Conservation (phyloP, 2,329 filamentous ascomycete genomes). For the Raffaelea albimanens region DNA sequence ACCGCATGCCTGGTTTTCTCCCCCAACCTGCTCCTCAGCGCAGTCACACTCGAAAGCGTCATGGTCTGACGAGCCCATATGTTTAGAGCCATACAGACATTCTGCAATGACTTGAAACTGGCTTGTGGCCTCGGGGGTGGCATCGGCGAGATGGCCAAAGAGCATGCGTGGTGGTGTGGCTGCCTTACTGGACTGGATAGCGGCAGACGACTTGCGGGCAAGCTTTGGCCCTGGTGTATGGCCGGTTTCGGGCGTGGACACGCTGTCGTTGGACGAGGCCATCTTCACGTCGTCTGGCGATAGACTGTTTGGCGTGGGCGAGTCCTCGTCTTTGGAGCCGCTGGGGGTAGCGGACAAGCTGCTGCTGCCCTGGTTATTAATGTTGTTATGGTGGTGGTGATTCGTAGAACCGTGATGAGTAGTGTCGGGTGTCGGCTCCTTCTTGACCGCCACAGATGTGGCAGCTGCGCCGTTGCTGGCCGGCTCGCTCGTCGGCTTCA, state of each 20-base stretch:
- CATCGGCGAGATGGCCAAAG: slow-evolving; percentile 68
- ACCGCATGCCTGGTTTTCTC: slow-evolving; percentile 75
- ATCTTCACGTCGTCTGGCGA: slow-evolving; percentile 35
- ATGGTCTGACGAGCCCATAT: slow-evolving; percentile 83
- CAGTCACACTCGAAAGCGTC: slow-evolving; percentile 92
- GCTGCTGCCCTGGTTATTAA: slow-evolving; percentile 14
- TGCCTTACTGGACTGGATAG: slow-evolving; percentile 43
- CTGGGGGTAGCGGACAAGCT: slow-evolving; percentile 26
- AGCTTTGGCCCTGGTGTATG: slow-evolving; percentile 54
- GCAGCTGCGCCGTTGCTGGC: slow-evolving; percentile 22
- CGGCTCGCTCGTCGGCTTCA: slow-evolving; percentile 10
- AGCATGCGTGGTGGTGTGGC: slow-evolving; percentile 31
- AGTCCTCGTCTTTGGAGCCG: slow-evolving; percentile 25
- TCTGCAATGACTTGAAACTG: slow-evolving; percentile 74
- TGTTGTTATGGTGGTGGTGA: slow-evolving; percentile 12
- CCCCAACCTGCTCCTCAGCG: too few species aligned
- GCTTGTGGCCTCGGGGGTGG: slow-evolving; percentile 63
- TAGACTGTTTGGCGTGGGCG: slow-evolving; percentile 27
- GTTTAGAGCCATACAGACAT: slow-evolving; percentile 86
- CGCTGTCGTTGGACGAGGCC: slow-evolving; percentile 33
- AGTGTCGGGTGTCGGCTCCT: slow-evolving; percentile 21
- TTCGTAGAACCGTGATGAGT: too few species aligned
- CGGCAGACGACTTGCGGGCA: slow-evolving; percentile 55
- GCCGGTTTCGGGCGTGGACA: slow-evolving; percentile 34
- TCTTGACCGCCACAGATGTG: slow-evolving; percentile 21